phyloP scores from a whole-genome alignment of 2,329 filamentous ascomycete species.

The Fusarium vanettenii region DNA sequence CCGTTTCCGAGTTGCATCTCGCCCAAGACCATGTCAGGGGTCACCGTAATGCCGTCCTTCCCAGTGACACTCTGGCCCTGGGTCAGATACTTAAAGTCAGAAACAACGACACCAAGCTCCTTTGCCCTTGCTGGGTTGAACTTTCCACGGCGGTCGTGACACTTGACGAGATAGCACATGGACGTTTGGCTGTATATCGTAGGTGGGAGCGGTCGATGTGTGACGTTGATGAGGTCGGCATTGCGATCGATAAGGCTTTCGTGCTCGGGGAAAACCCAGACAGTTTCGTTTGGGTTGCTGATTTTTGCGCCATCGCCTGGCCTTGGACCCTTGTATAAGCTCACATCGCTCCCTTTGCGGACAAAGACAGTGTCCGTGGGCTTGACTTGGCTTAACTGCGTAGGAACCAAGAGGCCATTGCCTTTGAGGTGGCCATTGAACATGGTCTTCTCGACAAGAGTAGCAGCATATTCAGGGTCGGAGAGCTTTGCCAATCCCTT shows the following conservation, averaged over 20 bases:
- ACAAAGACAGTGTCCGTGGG: conserved; percentile 63
- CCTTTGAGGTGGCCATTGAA: conserved; percentile 48
- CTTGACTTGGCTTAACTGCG: conserved; percentile 44
- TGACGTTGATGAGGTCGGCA: conserved; percentile 27
- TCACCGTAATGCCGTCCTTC: conserved; percentile 75
- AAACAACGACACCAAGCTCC: conserved; percentile 70
- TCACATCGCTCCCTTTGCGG: conserved; percentile 71
- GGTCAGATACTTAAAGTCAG: conserved; percentile 70
- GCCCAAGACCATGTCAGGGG: conserved; percentile 87
- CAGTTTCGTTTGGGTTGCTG: conserved; percentile 34
- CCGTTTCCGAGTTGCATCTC: conserved; percentile 75
- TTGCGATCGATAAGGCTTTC: conserved; percentile 20
- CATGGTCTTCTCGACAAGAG: conserved; percentile 51
- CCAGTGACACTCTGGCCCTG: conserved; percentile 72
- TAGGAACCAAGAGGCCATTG: conserved; percentile 37
- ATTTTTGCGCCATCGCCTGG: conserved; percentile 28
- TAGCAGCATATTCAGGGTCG: conserved; percentile 45
- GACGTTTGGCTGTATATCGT: conserved; percentile 75
- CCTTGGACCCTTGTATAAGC: conserved; percentile 74
- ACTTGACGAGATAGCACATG: conserved; percentile 88
- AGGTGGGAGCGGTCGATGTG: conserved; percentile 66
- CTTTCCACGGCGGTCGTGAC: conserved; percentile 80
- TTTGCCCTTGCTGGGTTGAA: conserved; percentile 77
- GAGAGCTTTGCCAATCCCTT: conserved; percentile 39
- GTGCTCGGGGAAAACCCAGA: conserved; percentile 44